Evolutionary conservation across 352 stramenopile species (phyloP).

Genomic region (Halophytophthora batemanensis): DNA sequence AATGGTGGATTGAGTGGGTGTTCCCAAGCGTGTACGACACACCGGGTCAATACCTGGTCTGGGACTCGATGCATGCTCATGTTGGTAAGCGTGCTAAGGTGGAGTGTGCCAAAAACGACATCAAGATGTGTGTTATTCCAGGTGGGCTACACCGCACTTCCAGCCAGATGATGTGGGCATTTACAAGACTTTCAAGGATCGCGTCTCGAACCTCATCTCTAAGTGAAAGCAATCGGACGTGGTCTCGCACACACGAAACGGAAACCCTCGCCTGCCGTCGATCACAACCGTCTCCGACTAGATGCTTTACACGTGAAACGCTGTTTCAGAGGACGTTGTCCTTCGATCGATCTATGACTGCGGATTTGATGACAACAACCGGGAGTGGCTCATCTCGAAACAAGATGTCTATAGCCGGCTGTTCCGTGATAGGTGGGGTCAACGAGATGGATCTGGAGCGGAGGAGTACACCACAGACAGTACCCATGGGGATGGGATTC

Average conservation of each 20-base stretch:
- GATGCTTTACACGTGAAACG: neutral
- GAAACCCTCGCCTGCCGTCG: neutral
- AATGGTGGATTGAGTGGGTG: neutral
- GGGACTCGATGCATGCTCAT: conserved; percentile 10
- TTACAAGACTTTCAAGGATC: conserved; percentile 13
- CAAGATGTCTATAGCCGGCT: conserved; percentile 11
- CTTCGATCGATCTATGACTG: neutral
- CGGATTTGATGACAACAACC: neutral
- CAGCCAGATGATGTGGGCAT: conserved; percentile 6
- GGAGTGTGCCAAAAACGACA: neutral
- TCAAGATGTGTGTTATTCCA: conserved; percentile 3
- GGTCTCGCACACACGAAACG: conserved; percentile 4
- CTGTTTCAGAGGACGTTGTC: neutral
- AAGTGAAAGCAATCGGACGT: conserved; percentile 5
- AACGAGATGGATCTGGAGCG: too few species aligned
- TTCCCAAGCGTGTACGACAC: neutral
- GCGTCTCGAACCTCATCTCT: neutral
- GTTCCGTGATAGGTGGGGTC: too few species aligned
- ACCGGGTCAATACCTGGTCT: conserved; percentile 5
- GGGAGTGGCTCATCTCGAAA: neutral
- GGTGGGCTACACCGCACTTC: conserved; percentile 6
- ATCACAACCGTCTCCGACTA: neutral
- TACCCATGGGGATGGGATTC: too few species aligned
- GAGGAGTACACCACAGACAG: too few species aligned
- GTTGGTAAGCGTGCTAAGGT: conserved; percentile 1